Conservation (phyloP, 139 green algal species). For the Chlorella sp. region DNA sequence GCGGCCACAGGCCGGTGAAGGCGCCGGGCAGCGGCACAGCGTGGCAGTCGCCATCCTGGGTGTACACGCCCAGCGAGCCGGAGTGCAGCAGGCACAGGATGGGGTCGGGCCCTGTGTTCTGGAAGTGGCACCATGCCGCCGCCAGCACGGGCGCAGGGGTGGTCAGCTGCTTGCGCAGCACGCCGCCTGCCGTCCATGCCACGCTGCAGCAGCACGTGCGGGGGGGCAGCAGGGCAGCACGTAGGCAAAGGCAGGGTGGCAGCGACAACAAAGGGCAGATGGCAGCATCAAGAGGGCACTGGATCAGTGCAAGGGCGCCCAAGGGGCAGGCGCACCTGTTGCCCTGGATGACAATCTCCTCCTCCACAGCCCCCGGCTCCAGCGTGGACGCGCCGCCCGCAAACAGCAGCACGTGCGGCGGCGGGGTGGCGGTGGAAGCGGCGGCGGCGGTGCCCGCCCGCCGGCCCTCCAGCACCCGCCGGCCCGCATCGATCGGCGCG, state of each 20-base stretch:
- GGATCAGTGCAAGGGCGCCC: too few relatives aligned
- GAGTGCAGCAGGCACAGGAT: conserved; percentile 74
- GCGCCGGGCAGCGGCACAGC: conserved; percentile 55
- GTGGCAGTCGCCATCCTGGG: conserved; percentile 51
- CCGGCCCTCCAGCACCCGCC: neutral
- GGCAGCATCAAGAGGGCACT: too few relatives aligned
- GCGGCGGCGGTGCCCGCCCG: neutral
- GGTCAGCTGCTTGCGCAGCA: conserved; percentile 31
- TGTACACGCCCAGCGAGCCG: conserved; percentile 50
- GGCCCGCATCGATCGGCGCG: neutral
- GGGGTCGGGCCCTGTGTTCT: conserved; percentile 34
- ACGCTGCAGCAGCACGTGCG: neutral
- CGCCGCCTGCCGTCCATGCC: conserved; percentile 9
- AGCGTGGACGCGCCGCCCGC: neutral
- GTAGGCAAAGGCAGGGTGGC: too few relatives aligned
- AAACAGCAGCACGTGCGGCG: conserved; percentile 20
- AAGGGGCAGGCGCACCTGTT: conserved; percentile 1
- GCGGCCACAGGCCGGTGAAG: conserved; percentile 53
- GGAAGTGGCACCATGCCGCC: conserved; percentile 53
- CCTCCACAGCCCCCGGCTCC: conserved; percentile 19
- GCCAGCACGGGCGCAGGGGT: neutral
- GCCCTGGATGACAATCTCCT: conserved; percentile 38
- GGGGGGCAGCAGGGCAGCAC: too few relatives aligned
- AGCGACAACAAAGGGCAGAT: too few relatives aligned
- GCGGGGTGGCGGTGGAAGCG: too few relatives aligned